Evolutionary conservation across 208 protist species (phyloP), one percentile per base, ranked within the genome.

Genomic region (Leishmania lainsoni): DNA sequence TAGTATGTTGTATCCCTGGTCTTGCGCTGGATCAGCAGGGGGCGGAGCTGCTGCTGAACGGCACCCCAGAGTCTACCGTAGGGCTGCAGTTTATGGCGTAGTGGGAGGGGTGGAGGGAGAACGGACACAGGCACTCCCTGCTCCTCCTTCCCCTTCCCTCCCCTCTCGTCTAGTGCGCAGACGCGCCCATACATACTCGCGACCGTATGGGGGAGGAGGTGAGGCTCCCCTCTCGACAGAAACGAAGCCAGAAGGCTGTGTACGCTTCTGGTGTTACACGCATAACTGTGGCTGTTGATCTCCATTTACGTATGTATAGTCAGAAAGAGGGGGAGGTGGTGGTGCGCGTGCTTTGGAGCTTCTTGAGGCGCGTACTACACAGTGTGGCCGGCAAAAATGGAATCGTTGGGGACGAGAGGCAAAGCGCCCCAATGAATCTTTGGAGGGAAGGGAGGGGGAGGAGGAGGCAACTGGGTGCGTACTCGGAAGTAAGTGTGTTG

Each of bases 1-100:
- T 71, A n/a, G 83, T 87, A 70, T 88, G 78, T 52, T 95, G 85
- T 78, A 87, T 85, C 54, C 90, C 91, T 6, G 76, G 89, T 20
- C 75, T 87, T 29, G 89, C 85, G 39, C 80, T 93, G 45, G 93
- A 95, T 68, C 93, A 96, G 76, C 82, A 91, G 56, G 86, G 79
- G 39, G 71, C 85, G 59, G 91, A 94, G 84, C 86, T 94, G 84
- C 65, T 83, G 48, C 22, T 78, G 22, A 69, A 89, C 66, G 90
- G 86, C 32, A 76, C 72, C 58, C 81, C 75, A 54, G 78, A 81
- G 29, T 42, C 42, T 42, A 70, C 78, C 20, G 59, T 75, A 22
- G 70, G 68, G 1, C 58, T 86, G 26, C 20, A 71, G 8, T 89
- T 90, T 45, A 82, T 87, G 75, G 12, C 22, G 12, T 89, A 71